Evolutionary conservation across 2,329 filamentous ascomycete genomes (phyloP).

Genomic region (Mycosphaerella sp.): DNA sequence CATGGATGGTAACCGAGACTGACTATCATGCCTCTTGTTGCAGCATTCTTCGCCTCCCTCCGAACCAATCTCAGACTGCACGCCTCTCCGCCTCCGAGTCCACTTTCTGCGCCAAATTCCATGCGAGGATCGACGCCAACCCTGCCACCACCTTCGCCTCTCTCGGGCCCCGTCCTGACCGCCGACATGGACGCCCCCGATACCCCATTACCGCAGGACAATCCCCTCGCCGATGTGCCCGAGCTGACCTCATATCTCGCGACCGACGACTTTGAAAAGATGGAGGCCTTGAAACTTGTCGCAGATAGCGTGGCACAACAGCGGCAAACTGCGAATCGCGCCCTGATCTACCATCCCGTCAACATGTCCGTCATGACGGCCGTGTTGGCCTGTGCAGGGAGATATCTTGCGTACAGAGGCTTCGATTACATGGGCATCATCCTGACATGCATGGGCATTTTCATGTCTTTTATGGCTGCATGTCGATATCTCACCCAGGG

Average conservation of each 20-base stretch:
- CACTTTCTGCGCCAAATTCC: constrained; percentile 59
- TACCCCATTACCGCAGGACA: constrained; percentile 17
- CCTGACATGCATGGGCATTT: constrained; percentile 54
- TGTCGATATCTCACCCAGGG: constrained; percentile 55
- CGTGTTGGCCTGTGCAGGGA: constrained; percentile 36
- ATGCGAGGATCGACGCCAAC: constrained; percentile 41
- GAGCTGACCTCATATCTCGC: constrained; percentile 56
- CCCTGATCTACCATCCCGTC: constrained; percentile 57
- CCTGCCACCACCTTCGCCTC: constrained; percentile 43
- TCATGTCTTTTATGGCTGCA: constrained; percentile 57
- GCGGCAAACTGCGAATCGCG: constrained; percentile 58
- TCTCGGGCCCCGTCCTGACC: constrained; percentile 32
- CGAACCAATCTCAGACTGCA: constrained; percentile 69
- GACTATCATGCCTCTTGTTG: constrained; percentile 10
- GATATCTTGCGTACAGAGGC: constrained; percentile 37
- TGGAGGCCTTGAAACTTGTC: constrained; percentile 63
- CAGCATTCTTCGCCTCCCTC: constrained; percentile 78
- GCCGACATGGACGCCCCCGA: constrained; percentile 18
- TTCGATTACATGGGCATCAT: constrained; percentile 50
- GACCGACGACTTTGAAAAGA: constrained; percentile 51
- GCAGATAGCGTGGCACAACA: constrained; percentile 80
- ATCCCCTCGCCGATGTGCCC: constrained; percentile 51
- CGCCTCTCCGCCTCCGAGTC: constrained; percentile 53
- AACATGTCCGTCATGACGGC: constrained; percentile 39
- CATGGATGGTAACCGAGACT: background rate